Evolutionary conservation across 164 flowering plant species (phyloP), one percentile per base, ranked within the genome.

Genomic region (Berberis vulgaris): DNA sequence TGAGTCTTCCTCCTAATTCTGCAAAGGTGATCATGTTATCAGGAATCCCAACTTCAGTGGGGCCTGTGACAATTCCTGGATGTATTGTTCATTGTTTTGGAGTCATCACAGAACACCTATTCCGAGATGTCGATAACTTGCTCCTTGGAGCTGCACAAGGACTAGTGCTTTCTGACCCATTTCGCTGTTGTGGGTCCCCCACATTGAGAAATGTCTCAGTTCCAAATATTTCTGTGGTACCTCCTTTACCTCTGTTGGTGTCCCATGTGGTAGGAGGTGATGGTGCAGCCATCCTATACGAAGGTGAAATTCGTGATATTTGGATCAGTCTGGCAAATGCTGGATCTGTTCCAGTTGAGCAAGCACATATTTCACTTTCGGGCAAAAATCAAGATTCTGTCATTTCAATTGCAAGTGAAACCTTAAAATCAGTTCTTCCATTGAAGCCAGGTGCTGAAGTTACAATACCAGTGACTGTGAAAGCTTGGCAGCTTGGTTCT

Each of bases 231-330:
- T 81, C 94, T 63, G 91, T 89, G 49, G 85, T 88, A 41, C 83
- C 94, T 11, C 89, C 94, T 56, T 65, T 95, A 46, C 99, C 99
- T 57, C 73, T 95, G 77, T 74, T 95, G 4, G 92, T 91, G 11
- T 83, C 96, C 26, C 88, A 84, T 70, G 78, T 91, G 64, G 90
- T 86, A 7, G 97, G 99, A 44, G 97, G 99, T 67, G 94, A 88
- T 80, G 94, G 96, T 64, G 86, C 94, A 47, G 80, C 84, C 44
- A 81, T 88, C 68, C 72, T 95, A 67, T 89, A 88, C 73, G 99
- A 95, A 80, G 99, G 99, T 74, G 99, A 95, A 80, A 91, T 91
- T 71, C 97, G 92, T 70, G 91, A 95, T 74, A 73, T 95, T 39
- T 74, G 85, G 80, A 85, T 95, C 45, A 82, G 84, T 72, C 75